Base-by-base conservation (phyloP, 2,329 filamentous ascomycete species). In the Paraphoma chrysanthemicola region DNA sequence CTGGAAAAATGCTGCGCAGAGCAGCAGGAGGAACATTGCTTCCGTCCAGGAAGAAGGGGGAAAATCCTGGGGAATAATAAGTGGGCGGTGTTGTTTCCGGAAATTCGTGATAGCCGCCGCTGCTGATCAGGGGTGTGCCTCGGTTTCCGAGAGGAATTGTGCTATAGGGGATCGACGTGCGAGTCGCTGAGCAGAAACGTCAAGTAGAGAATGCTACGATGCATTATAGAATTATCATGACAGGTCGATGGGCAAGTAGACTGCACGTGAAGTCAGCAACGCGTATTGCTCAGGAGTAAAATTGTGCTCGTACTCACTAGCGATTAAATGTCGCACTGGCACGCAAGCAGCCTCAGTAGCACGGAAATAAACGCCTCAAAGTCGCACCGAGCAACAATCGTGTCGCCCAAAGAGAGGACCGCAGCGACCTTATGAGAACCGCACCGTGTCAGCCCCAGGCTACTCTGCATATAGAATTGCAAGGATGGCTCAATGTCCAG, bases 1-100 rank as follows among this genome's bases (percentile, higher is more conserved):
- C 48, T 68, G 65, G 11, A 68, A 51, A 51, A 67, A 48, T 23
- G 66, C 68, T 49, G 54, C 60, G 47, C 51, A 51, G 57, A 71
- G 61, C 60, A 74, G 48, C 64, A 62, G 33, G 57, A 57, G 47
- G 18, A 67, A 42, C 68, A 72, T 72, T 18, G 29, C 43, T 59
- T 36, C 38, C 44, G 30, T 5, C 39, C 38, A 30, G 31, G 23
- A 46, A 9, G 23, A 23, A 39, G 30, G 17, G 10, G 14, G 38
- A 18, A 28, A 11, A 30, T 43, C 12, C 30, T 33, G 41, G 49
- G n/a, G 38, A 9, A 1, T 39, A 41, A 44, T 36, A 38, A 23
- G 16, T 36, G 36, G 17, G 45, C 30, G 49, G 49, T 43, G 49
- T n/a, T 45, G 49, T 29, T 49, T 43, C 29, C 47, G 49, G 43